phyloP scores from a whole-genome alignment of 1,284 basidiomycete genomes.

The Meira nashicola region DNA sequence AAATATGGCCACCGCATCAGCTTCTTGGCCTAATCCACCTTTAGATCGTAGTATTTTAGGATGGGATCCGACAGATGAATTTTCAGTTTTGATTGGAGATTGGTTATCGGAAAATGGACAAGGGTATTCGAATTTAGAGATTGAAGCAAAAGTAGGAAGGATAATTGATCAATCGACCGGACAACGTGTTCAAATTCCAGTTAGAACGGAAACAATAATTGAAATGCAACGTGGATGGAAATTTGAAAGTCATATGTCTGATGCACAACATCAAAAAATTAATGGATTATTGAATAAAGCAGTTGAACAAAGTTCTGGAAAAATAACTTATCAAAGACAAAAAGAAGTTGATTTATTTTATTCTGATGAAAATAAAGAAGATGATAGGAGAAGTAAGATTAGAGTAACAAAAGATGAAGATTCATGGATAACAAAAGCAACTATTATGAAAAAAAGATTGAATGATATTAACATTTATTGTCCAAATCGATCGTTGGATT shows the following conservation, averaged over 20 bases:
- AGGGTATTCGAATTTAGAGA: constrained; percentile 59
- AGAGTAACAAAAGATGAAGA: constrained; percentile 80
- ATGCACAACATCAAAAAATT: constrained; percentile 74
- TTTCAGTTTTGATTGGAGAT: constrained; percentile 83
- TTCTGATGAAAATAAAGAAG: constrained; percentile 17
- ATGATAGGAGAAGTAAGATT: constrained; percentile 58
- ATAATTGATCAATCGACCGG: constrained; percentile 64
- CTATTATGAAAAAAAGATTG: constrained; percentile 68
- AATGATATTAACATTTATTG: constrained; percentile 82
- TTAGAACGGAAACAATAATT: constrained; percentile 73
- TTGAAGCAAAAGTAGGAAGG: constrained; percentile 89
- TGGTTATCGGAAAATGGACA: constrained; percentile 62
- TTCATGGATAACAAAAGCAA: constrained; percentile 59
- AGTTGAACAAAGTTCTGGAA: constrained; percentile 60
- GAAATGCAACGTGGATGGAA: constrained; percentile 40
- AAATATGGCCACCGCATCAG: no score
- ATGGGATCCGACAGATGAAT: constrained; percentile 87
- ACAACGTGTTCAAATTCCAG: constrained; percentile 64
- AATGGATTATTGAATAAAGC: constrained; percentile 73
- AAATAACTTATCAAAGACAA: constrained; percentile 70
- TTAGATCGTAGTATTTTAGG: constrained; percentile 82
- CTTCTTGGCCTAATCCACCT: constrained; percentile 15
- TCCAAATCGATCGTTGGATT: constrained; percentile 78
- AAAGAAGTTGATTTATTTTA: constrained; percentile 81
- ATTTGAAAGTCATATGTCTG: constrained; percentile 87